Percentiles rank a stretch among this genome's conserved stretches.
These are phyloP conservation scores for Venturia nashicola DNA, from an alignment of 2,329 filamentous ascomycete genomes.

Conservation along the genomic window DNA sequence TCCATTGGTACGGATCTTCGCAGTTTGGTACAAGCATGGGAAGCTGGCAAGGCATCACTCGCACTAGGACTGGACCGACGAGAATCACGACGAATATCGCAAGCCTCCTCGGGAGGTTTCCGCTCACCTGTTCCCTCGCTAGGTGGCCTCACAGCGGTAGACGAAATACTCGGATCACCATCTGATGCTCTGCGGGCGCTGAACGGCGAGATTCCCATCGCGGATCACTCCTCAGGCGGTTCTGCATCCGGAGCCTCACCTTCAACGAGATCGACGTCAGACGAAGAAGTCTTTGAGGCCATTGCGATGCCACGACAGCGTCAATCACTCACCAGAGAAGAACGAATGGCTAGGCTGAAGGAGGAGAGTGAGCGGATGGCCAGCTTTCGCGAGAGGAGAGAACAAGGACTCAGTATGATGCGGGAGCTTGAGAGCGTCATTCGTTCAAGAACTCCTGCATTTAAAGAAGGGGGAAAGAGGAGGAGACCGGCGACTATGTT, in stretches of 20 bases:
- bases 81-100: slow-evolving; percentile 34
- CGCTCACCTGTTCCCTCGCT: slow-evolving; percentile 41
- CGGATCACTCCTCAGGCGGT: slow-evolving; percentile 18
- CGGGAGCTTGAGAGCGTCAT: slow-evolving; percentile 88
- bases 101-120: slow-evolving; percentile 37
- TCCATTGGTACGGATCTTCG: slow-evolving; percentile 83
- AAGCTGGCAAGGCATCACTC: slow-evolving; percentile 63
- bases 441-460: background rate
- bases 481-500: background rate
- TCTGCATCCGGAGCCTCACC: slow-evolving; percentile 8
- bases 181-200: slow-evolving; percentile 65
- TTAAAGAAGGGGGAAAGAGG: background rate
- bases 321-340: slow-evolving; percentile 54
- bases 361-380: slow-evolving; percentile 73
- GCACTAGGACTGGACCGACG: slow-evolving; percentile 58
- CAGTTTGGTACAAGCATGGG: slow-evolving; percentile 37
- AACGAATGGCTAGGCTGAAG: slow-evolving; percentile 76
- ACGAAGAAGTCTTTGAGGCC: slow-evolving; percentile 81
- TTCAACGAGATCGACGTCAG: slow-evolving; percentile 36
- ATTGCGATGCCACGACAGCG: slow-evolving; percentile 59
- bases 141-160: slow-evolving; percentile 48
- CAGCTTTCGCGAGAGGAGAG: slow-evolving; percentile 57
- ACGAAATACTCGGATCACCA: slow-evolving; percentile 40
- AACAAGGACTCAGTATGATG: slow-evolving; percentile 81
- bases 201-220: slow-evolving; percentile 53